Conservation (phyloP, 176 grass and related monocot species). For the Guadua angustifolia region DNA sequence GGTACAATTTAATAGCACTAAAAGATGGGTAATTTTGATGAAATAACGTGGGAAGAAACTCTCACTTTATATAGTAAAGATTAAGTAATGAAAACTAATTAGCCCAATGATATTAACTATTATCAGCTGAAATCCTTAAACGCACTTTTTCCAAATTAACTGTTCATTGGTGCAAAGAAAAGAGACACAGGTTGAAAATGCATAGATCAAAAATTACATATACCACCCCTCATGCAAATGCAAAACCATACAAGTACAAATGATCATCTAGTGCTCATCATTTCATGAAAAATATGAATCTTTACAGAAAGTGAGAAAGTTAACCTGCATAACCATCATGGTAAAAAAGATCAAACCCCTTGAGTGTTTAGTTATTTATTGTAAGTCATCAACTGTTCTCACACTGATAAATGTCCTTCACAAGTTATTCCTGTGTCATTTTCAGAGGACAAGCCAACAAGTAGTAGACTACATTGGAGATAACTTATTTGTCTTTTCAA, state of each 20-base stretch:
- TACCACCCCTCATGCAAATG: slow-evolving; percentile 15
- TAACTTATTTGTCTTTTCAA: slow-evolving; percentile 7
- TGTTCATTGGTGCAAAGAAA: not conserved
- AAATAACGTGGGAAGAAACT: too few relatives aligned
- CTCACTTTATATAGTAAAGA: too few relatives aligned
- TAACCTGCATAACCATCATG: slow-evolving; percentile 22
- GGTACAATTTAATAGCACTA: too few relatives aligned
- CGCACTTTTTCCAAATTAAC: not conserved
- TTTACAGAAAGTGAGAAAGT: slow-evolving; percentile 1
- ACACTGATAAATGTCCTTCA: slow-evolving; percentile 3
- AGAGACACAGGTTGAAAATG: not conserved
- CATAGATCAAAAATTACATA: slow-evolving; percentile 20
- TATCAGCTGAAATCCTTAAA: not conserved
- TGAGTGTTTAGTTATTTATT: too few relatives aligned
- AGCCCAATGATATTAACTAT: not conserved
- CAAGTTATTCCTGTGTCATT: slow-evolving; percentile 4
- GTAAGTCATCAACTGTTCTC: too few relatives aligned
- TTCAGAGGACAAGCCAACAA: not conserved
- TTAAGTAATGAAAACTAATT: slow-evolving; percentile 14
- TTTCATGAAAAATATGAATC: slow-evolving; percentile 15
- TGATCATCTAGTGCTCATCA: not conserved
- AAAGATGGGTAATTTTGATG: too few relatives aligned
- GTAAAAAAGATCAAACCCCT: too few relatives aligned
- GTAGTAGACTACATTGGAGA: not conserved
- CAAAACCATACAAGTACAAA: slow-evolving; percentile 10